Conservation (phyloP, 176 grass and related monocot species). For the Avena eriantha region DNA sequence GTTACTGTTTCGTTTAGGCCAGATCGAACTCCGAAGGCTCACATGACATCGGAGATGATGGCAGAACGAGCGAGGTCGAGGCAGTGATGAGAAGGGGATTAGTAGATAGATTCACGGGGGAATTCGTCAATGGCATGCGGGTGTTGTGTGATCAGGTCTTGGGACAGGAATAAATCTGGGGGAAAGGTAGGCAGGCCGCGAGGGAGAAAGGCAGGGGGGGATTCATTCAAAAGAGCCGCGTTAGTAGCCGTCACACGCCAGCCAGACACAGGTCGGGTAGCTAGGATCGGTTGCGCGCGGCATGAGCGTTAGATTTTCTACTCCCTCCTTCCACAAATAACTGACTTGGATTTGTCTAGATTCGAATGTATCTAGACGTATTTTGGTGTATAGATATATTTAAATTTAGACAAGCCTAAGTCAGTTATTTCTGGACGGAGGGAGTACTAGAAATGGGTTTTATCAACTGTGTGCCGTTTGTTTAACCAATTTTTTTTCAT, state of each 20-base stretch:
- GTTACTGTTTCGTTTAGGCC: conserved; percentile 41
- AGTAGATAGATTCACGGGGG: neutral
- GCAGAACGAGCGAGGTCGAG: neutral
- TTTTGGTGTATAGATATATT: too few species aligned
- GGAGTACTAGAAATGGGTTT: too few species aligned
- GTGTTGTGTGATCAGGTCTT: neutral
- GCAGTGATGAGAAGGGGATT: neutral
- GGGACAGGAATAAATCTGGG: conserved; percentile 23
- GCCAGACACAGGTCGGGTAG: neutral
- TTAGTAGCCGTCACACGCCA: conserved; percentile 8
- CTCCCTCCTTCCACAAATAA: too few species aligned
- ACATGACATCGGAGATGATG: neutral
- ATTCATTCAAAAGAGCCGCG: conserved; percentile 4
- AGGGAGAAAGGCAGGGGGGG: neutral
- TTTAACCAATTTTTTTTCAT: neutral
- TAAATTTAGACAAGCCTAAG: too few species aligned
- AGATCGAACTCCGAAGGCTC: conserved; percentile 21
- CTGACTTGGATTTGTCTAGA: too few species aligned
- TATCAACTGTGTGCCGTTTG: neutral
- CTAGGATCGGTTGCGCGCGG: neutral
- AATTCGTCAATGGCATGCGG: conserved; percentile 19
- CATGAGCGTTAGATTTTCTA: too few species aligned
- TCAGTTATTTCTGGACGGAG: too few species aligned
- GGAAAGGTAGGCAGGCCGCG: conserved; percentile 23
- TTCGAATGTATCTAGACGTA: too few species aligned